Percentiles rank a stretch among this genome's conserved stretches.
Evolutionary conservation across 164 flowering plant species (phyloP).

Genomic region (Aristolochia fimbriata): DNA sequence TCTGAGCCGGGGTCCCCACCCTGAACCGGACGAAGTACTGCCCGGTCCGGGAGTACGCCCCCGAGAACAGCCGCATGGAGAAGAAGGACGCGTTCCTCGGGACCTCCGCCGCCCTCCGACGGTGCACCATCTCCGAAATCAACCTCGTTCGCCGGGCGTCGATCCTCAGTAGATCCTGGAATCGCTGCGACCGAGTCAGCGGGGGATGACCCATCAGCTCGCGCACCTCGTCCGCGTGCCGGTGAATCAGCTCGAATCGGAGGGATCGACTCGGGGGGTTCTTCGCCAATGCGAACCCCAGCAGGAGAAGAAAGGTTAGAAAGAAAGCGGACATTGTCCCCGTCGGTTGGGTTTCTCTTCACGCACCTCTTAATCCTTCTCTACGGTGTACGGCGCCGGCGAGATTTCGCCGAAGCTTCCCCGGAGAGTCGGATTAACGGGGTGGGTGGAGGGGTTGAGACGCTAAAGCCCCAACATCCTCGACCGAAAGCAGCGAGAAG

Average conservation of each 20-base stretch:
- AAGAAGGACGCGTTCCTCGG: not conserved
- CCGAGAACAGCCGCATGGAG: conserved; percentile 29
- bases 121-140: conserved; percentile 1
- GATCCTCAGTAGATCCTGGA: conserved; percentile 2
- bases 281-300: conserved; percentile 8
- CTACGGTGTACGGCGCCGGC: too few relatives aligned
- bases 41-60: conserved; percentile 34
- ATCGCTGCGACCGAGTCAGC: not conserved
- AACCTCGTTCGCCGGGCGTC: conserved; percentile 1
- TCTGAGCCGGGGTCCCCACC: conserved; percentile 62
- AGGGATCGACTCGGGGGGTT: not conserved
- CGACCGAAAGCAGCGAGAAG: too few relatives aligned
- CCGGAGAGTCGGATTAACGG: too few relatives aligned
- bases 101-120: not conserved
- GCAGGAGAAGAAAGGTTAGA: conserved; percentile 2
- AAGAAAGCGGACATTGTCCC: conserved; percentile 4
- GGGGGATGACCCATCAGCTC: not conserved
- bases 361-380: too few relatives aligned
- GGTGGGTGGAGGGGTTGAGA: too few relatives aligned
- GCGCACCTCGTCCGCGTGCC: conserved; percentile 2
- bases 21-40: conserved; percentile 44
- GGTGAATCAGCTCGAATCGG: conserved; percentile 13
- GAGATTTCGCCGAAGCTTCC: too few relatives aligned
- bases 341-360: too few relatives aligned
- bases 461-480: too few relatives aligned